Conservation (phyloP, 345 rosid genomes). For the Salix brachista region DNA sequence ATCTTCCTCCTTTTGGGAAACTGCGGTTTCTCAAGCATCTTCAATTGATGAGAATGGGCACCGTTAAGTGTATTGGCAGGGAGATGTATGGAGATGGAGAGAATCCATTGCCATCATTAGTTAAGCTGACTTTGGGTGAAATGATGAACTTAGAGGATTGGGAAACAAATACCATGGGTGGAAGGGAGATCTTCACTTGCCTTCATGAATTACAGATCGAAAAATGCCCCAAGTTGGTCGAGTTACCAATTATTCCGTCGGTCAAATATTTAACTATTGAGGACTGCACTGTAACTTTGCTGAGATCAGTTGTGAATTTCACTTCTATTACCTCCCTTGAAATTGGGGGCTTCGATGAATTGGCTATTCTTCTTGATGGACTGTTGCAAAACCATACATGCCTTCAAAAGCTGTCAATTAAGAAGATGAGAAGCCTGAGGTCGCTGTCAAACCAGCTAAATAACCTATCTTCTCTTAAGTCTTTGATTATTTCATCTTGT, state of each 20-base stretch:
- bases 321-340: not conserved
- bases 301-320: not conserved
- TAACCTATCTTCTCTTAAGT: not conserved
- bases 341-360: not conserved
- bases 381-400: not conserved
- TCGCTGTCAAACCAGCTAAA: constrained; percentile 4
- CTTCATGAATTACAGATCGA: not conserved
- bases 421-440: not conserved
- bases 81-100: not conserved
- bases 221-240: not conserved
- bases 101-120: constrained; percentile 1
- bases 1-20: constrained; percentile 12
- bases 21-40: not conserved
- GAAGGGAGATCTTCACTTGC: not conserved
- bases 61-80: not conserved
- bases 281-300: not conserved
- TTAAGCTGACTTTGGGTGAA: not conserved
- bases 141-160: not conserved
- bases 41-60: not conserved
- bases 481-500: accelerated
- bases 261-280: not conserved
- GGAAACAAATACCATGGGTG: not conserved
- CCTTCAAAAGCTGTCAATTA: not conserved
- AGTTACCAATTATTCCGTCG: not conserved
- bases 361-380: not conserved